A percentile compares a stretch with the other conserved stretches of the same genome.
Evolutionary conservation across 2,329 filamentous ascomycete genomes (phyloP).

Genomic region (Sporothrix pallida): DNA sequence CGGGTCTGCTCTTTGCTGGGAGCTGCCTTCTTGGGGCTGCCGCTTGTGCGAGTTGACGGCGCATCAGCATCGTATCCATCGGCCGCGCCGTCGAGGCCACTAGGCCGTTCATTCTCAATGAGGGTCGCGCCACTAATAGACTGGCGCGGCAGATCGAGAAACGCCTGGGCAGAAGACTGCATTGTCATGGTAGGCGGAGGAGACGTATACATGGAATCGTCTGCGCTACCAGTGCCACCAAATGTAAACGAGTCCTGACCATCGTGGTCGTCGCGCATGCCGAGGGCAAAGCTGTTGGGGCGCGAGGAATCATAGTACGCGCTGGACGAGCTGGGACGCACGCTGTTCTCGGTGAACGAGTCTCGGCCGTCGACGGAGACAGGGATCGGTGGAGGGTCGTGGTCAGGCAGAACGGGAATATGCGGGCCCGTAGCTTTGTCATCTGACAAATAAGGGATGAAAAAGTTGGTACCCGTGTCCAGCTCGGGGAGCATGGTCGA

Average conservation of each 20-base stretch:
- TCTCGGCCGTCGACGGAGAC: constrained; percentile 33
- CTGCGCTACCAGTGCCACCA: constrained; percentile 42
- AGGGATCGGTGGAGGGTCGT: constrained; percentile 59
- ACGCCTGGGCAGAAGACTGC: constrained; percentile 55
- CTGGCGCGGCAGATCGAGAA: constrained; percentile 51
- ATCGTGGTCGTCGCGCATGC: constrained; percentile 46
- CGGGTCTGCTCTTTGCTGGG: constrained; percentile 67
- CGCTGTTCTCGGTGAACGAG: constrained; percentile 44
- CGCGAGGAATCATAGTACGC: constrained; percentile 52
- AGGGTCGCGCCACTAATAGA: constrained; percentile 48
- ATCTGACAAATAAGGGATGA: constrained; percentile 53
- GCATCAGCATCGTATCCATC: not conserved
- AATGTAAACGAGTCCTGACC: constrained; percentile 51
- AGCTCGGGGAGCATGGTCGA: constrained; percentile 54
- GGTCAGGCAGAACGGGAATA: constrained; percentile 50
- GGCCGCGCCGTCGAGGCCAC: constrained; percentile 23
- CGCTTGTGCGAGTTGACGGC: not conserved
- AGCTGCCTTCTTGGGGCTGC: constrained; percentile 46
- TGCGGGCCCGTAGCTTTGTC: constrained; percentile 37
- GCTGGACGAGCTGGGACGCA: constrained; percentile 45
- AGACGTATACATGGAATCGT: constrained; percentile 26
- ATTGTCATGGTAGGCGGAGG: constrained; percentile 48
- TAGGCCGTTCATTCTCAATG: constrained; percentile 42
- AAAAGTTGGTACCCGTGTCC: constrained; percentile 58
- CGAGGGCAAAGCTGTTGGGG: constrained; percentile 50